Evolutionary conservation across 2,329 filamentous ascomycete species (phyloP), one percentile per base, ranked within the genome.

Genomic region (Oidium heveae): DNA sequence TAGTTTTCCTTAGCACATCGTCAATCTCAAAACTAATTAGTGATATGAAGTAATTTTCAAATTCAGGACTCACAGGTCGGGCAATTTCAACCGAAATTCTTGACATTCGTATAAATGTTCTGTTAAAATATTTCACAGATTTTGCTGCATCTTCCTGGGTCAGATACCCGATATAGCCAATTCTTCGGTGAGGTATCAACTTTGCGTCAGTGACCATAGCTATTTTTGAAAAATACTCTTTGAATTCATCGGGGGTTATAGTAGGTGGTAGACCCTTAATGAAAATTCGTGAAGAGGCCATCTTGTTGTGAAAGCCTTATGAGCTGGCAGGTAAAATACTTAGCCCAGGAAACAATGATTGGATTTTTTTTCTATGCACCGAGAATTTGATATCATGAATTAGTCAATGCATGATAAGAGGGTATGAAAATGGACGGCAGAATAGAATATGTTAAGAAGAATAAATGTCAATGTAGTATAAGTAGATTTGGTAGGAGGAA

Each of bases 81-180:
- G 91, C 91, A 64, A 91, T 71, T 70, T 95, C 88, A 58, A 95
- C 91, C 33, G 75, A 76, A 63, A 98, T 87, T 71, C 82, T 93
- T 56, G 88, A 94, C 84, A 95, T 91, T 62, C 87, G 86, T 63
- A 98, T 86, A 69, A 87, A 98, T 59, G 88, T 82, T 66, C 79
- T 86, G 72, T 98, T 88, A 74, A 95, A 95, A 71, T 94, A 94
- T 68, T 85, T 88, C 66, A 93, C 84, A 47, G 91, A 89, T 64
- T 80, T 77, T 56, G 77, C 72, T 55, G 91, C 91, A 65, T 86
- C 82, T 58, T 89, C 79, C 15, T 83, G 72, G 53, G 77, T 84
- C 69, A 85, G 88, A 73, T 89, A 96, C 58, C 91, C 91, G 57
- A 98, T 79, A 74, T 94, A 98, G 62, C 88, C 91, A 68, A 98